Evolutionary conservation across 257 asterid species (phyloP).

Genomic region (Nicotiana obtusifolia): DNA sequence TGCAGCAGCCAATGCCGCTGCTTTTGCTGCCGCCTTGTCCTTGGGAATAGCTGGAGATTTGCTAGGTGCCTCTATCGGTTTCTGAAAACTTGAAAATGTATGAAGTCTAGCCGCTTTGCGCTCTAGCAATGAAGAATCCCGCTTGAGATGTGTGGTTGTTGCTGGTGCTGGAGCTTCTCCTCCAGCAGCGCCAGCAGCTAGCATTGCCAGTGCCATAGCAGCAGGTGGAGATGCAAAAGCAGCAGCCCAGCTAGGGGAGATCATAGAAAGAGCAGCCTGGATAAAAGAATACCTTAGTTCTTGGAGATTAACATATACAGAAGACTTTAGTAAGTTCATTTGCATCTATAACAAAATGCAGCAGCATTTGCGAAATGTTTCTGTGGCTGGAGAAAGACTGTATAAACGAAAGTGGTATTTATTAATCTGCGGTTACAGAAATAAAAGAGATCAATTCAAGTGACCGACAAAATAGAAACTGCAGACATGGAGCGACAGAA

Average conservation of each 20-base stretch:
- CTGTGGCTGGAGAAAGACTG: background rate
- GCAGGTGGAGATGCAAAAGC: conserved; percentile 99
- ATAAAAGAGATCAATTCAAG: background rate
- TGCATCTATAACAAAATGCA: background rate
- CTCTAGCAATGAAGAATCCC: conserved; percentile 91
- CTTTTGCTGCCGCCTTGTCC: conserved; percentile 98
- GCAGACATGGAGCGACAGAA: background rate
- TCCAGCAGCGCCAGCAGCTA: conserved; percentile 99
- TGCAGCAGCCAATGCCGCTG: conserved; percentile 99
- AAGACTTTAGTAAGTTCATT: background rate
- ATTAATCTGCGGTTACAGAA: background rate
- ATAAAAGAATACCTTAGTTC: conserved; percentile 8
- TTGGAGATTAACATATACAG: background rate
- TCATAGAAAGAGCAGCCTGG: conserved; percentile 97
- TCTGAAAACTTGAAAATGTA: conserved; percentile 92
- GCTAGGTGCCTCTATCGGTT: conserved; percentile 69
- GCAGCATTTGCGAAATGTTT: background rate
- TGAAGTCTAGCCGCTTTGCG: conserved; percentile 73
- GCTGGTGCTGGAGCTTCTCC: conserved; percentile 70
- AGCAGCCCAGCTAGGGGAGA: conserved; percentile 98
- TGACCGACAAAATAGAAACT: background rate
- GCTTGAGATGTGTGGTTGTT: conserved; percentile 63
- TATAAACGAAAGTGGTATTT: background rate
- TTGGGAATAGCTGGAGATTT: conserved; percentile 65
- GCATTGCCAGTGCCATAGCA: conserved; percentile 95